Conservation (phyloP, 176 grass and related monocot genomes). For the Oryza glumipatula region DNA sequence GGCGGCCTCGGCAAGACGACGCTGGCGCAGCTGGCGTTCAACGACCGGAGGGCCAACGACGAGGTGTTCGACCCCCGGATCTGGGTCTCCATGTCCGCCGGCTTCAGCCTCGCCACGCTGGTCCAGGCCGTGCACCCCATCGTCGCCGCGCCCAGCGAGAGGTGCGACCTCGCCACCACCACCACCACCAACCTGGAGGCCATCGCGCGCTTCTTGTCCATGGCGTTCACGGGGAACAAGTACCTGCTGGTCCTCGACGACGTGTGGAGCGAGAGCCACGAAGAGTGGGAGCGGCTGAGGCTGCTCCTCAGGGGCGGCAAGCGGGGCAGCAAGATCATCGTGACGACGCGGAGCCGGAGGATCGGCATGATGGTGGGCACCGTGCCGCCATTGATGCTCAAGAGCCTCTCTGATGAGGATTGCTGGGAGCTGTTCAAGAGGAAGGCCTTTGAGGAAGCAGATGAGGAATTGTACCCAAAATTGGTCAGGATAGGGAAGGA, state of each 20-base stretch:
- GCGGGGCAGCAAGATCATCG: slow-evolving; percentile 74
- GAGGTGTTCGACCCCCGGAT: too few species aligned
- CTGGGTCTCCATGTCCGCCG: too few species aligned
- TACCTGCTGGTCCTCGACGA: slow-evolving; percentile 73
- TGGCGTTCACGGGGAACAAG: slow-evolving; percentile 54
- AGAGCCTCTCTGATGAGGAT: slow-evolving; percentile 48
- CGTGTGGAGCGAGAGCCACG: slow-evolving; percentile 51
- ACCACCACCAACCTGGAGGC: too few species aligned
- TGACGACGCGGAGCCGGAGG: slow-evolving; percentile 43
- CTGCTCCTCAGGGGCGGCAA: slow-evolving; percentile 30
- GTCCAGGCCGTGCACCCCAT: too few species aligned
- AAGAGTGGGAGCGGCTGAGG: slow-evolving; percentile 47
- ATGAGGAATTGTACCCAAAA: slow-evolving; percentile 34
- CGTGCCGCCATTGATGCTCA: slow-evolving; percentile 27
- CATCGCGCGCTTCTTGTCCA: slow-evolving; percentile 27
- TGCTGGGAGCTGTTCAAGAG: slow-evolving; percentile 63
- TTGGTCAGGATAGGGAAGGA: slow-evolving; percentile 43
- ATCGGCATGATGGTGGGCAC: too few species aligned
- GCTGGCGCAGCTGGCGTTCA: too few species aligned
- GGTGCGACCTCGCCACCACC: too few species aligned
- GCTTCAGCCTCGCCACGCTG: too few species aligned
- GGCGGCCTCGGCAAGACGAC: too few species aligned
- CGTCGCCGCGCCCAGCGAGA: too few species aligned
- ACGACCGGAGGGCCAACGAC: too few species aligned
- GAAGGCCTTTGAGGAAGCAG: slow-evolving; percentile 58